Evolutionary conservation across 352 stramenopile genomes (phyloP).

Genomic region (Globisporangium echinulatum): DNA sequence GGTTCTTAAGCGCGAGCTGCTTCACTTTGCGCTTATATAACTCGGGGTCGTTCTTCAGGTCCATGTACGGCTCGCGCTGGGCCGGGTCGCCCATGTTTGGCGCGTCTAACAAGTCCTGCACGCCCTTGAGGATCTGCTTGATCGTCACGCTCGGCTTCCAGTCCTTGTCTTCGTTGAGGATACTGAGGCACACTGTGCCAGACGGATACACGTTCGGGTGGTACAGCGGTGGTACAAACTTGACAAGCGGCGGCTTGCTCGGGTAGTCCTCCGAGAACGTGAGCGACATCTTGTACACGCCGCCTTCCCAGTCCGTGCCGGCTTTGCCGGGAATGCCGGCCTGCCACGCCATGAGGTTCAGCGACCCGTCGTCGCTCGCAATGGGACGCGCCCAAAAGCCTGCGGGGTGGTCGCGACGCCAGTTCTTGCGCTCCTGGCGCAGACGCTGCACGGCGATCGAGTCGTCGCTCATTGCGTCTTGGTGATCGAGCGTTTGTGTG

Average conservation of each 20-base stretch:
- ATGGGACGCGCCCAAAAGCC: slow-evolving; percentile 96
- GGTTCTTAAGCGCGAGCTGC: slow-evolving; percentile 79
- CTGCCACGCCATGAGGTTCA: slow-evolving; percentile 97
- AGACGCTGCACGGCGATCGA: slow-evolving; percentile 89
- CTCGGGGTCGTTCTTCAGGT: slow-evolving; percentile 87
- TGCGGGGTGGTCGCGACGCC: slow-evolving; percentile 91
- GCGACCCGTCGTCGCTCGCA: slow-evolving; percentile 90
- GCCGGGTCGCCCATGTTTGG: slow-evolving; percentile 86
- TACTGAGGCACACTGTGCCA: slow-evolving; percentile 97
- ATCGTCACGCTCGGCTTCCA: slow-evolving; percentile 98
- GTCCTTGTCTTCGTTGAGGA: slow-evolving; percentile 98
- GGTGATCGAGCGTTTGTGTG: too few relatives aligned
- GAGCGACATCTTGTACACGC: slow-evolving; percentile 96
- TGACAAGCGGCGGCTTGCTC: slow-evolving; percentile 96
- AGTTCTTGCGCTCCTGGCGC: slow-evolving; percentile 92
- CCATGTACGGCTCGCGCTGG: slow-evolving; percentile 83
- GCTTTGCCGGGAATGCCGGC: slow-evolving; percentile 95
- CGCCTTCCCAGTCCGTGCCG: slow-evolving; percentile 95
- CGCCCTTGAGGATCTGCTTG: slow-evolving; percentile 97
- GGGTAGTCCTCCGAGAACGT: slow-evolving; percentile 98
- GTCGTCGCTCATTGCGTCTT: slow-evolving; percentile 62
- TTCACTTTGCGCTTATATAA: slow-evolving; percentile 85
- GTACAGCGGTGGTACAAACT: slow-evolving; percentile 97
- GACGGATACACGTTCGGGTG: slow-evolving; percentile 96
- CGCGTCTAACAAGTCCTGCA: slow-evolving; percentile 88